phyloP scores from a whole-genome alignment of 2,329 filamentous ascomycete genomes.

The Claviceps cyperi region DNA sequence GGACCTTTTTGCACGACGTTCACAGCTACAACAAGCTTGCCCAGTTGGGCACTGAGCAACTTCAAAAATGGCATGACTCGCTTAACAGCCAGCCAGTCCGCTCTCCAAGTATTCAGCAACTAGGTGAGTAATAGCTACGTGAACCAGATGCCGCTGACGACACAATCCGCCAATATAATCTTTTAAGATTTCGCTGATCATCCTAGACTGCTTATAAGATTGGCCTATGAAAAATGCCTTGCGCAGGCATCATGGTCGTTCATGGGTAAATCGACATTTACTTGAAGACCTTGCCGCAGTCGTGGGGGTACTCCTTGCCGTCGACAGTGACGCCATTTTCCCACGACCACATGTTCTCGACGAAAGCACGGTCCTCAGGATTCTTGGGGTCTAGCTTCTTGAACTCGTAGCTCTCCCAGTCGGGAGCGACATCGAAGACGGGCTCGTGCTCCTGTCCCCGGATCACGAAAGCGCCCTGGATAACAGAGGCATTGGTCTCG shows the following conservation, averaged over 20 bases:
- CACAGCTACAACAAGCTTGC: no score
- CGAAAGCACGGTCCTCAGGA: slow-evolving; percentile 68
- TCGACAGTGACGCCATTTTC: slow-evolving; percentile 67
- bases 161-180: not conserved
- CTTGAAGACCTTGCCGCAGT: slow-evolving; percentile 98
- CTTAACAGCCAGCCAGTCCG: no score
- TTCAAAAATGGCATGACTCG: no score
- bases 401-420: slow-evolving; percentile 94
- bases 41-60: no score
- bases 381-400: slow-evolving; percentile 87
- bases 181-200: not conserved
- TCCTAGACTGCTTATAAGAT: slow-evolving; percentile 8
- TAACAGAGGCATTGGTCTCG: slow-evolving; percentile 72
- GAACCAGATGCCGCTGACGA: not conserved
- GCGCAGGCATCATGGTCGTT: slow-evolving; percentile 6
- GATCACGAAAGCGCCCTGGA: slow-evolving; percentile 87
- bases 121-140: no score
- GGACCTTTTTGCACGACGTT: no score
- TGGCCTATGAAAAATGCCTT: slow-evolving; percentile 3
- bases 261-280: slow-evolving; percentile 36
- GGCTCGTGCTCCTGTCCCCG: slow-evolving; percentile 76
- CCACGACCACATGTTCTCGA: slow-evolving; percentile 84
- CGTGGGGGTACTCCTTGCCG: slow-evolving; percentile 81
- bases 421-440: slow-evolving; percentile 92
- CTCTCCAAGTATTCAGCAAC: no score